Evolutionary conservation across 129 eudicot genomes (phyloP), one percentile per base, ranked within the genome.

Genomic region (Centrapalus pauciflorus): DNA sequence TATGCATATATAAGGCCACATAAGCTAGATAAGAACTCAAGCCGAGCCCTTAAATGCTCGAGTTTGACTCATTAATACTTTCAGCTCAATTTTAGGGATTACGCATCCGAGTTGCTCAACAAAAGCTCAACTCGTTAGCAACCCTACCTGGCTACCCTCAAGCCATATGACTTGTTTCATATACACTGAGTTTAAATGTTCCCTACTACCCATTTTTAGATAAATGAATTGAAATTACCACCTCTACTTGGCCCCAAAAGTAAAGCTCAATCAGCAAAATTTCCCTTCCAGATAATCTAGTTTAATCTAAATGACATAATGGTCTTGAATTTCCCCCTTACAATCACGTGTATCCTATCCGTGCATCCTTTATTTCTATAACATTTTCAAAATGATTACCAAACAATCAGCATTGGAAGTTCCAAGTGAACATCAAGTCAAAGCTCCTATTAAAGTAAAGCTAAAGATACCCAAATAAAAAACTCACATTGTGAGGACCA

Each of bases 401-500:
- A 24, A 51, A 19, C 10, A 23, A 0, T 5, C 5, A 25, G 7
- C 30, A 24, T 7, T 52, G 5, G 10, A 52, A 11, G 10, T 23
- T 34, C 3, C 7, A 20, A 21, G 11, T 20, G 37, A 33, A 33
- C 37, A 33, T 33, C 37, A 33, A 34, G 40, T 34, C 9, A 8
- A 61, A 2, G 33, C 33, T 24, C 14, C 46, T 10, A 10, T 38
- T 38, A 28, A 69, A 46, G 49, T 70, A 57, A 6, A 69, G 13
- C 46, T 27, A 43, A 41, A 40, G 9, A 19, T 58, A 45, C 4
- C 2, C 46, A 5, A 11, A 46, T 21, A 34, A 51, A 41, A 5
- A 73, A 26, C 66, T 66, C 56, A 89, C 96, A 74, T 89, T 89
- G 75, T 89, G 96, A 60, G 95, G 95, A 48, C 96, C 96, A 54